These are phyloP conservation scores for Heracleum sosnowskyi DNA, from an alignment of 129 eudicot species.

Conservation along the genomic window DNA sequence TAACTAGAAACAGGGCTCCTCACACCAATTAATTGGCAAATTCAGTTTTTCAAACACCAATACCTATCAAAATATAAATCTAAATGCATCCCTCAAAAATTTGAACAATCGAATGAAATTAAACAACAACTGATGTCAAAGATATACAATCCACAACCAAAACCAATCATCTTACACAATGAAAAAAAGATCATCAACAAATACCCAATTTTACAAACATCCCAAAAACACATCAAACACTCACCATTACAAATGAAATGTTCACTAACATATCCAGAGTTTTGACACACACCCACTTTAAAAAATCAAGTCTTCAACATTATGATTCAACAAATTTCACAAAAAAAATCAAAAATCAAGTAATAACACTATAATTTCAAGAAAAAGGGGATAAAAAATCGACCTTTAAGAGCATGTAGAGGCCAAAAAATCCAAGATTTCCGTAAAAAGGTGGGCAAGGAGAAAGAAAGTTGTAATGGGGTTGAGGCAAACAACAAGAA, in stretches of 20 bases:
- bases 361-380: background rate
- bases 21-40: background rate
- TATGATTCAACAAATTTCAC: slow-evolving; percentile 1
- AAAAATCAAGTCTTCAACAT: background rate
- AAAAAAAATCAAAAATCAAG: slow-evolving; percentile 2
- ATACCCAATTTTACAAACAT: background rate
- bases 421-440: slow-evolving; percentile 8
- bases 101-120: background rate
- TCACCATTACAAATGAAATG: background rate
- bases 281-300: slow-evolving; percentile 5
- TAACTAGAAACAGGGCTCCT: background rate
- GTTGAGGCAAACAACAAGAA: background rate
- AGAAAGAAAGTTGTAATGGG: background rate
- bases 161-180: background rate
- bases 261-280: background rate
- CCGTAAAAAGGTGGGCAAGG: background rate
- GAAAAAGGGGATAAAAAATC: background rate
- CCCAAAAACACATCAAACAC: background rate
- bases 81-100: background rate
- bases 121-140: background rate
- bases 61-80: background rate
- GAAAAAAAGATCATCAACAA: background rate
- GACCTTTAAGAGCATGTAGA: background rate
- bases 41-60: background rate
- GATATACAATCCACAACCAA: background rate